Percentiles rank a stretch among this genome's conserved stretches.
Conservation (phyloP, 1,139 yeast species). For the Geotrichum klebahnii region DNA sequence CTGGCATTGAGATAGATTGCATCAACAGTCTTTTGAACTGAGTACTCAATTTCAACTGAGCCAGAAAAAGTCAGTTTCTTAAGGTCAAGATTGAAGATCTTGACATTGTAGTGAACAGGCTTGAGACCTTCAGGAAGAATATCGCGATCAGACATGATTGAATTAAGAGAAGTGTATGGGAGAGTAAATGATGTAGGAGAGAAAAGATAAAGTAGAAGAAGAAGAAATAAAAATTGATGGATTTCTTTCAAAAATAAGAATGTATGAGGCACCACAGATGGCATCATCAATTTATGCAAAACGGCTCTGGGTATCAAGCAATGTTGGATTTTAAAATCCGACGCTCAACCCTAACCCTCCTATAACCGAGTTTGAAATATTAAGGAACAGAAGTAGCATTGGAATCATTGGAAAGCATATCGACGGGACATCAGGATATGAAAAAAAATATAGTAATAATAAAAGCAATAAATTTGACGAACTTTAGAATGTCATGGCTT, state of each 20-base stretch:
- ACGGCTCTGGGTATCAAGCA: not conserved
- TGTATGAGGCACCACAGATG: not conserved
- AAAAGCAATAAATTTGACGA: too few relatives aligned
- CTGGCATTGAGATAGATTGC: conserved; percentile 36
- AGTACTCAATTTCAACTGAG: conserved; percentile 48
- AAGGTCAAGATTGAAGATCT: conserved; percentile 45
- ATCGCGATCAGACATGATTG: conserved; percentile 43
- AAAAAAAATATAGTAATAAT: too few relatives aligned
- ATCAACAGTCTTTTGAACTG: conserved; percentile 39
- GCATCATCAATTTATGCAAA: not conserved
- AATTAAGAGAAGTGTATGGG: not conserved
- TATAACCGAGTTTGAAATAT: not conserved
- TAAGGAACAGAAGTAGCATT: too few relatives aligned
- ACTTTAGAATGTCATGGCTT: too few relatives aligned
- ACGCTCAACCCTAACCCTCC: not conserved
- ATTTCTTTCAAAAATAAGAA: too few relatives aligned
- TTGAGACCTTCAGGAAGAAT: conserved; percentile 53
- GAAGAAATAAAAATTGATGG: too few relatives aligned
- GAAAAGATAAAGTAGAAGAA: not conserved
- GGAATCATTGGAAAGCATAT: too few relatives aligned
- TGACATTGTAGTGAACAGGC: conserved; percentile 46
- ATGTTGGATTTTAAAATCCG: not conserved
- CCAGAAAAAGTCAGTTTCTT: conserved; percentile 52
- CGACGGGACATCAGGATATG: too few relatives aligned
- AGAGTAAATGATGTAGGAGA: not conserved